Percentiles rank a stretch among this genome's conserved stretches.
These are phyloP conservation scores for Stylonectria norvegica DNA, from an alignment of 2,329 filamentous ascomycete genomes.

Conservation along the genomic window DNA sequence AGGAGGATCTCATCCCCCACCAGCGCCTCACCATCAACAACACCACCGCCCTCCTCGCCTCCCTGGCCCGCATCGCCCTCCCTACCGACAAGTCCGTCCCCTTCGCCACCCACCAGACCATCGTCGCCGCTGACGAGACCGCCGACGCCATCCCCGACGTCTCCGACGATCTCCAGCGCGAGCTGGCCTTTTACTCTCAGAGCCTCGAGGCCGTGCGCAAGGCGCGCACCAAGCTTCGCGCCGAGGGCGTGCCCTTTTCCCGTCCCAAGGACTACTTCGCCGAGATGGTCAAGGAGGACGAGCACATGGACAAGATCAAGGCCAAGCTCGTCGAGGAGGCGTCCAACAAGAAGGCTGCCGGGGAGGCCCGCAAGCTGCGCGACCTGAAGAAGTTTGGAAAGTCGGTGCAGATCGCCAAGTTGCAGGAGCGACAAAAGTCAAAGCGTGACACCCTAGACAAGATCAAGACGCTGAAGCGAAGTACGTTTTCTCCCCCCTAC, in stretches of 20 bases:
- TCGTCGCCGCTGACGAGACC: slow-evolving; percentile 66
- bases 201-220: slow-evolving; percentile 73
- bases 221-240: slow-evolving; percentile 70
- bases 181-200: slow-evolving; percentile 91
- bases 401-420: slow-evolving; percentile 92
- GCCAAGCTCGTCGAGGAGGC: slow-evolving; percentile 89
- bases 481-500: slow-evolving; percentile 52
- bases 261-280: slow-evolving; percentile 94
- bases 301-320: slow-evolving; percentile 97
- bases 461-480: slow-evolving; percentile 92
- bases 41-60: slow-evolving; percentile 75
- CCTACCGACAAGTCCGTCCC: slow-evolving; percentile 63
- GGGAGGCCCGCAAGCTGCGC: slow-evolving; percentile 85
- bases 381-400: slow-evolving; percentile 99
- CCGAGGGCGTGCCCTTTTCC: slow-evolving; percentile 81
- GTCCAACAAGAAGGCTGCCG: slow-evolving; percentile 84
- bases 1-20: slow-evolving; percentile 82
- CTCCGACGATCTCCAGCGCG: slow-evolving; percentile 86
- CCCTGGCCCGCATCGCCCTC: slow-evolving; percentile 72
- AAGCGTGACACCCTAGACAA: slow-evolving; percentile 94
- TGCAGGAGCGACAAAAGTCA: slow-evolving; percentile 89
- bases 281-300: slow-evolving; percentile 98
- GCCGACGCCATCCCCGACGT: slow-evolving; percentile 70
- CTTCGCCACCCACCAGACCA: slow-evolving; percentile 79
- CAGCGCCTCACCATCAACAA: slow-evolving; percentile 98